Evolutionary conservation across 768 basidiomycete genomes (phyloP).

Genomic region (Hemileccinum rubropunctum): DNA sequence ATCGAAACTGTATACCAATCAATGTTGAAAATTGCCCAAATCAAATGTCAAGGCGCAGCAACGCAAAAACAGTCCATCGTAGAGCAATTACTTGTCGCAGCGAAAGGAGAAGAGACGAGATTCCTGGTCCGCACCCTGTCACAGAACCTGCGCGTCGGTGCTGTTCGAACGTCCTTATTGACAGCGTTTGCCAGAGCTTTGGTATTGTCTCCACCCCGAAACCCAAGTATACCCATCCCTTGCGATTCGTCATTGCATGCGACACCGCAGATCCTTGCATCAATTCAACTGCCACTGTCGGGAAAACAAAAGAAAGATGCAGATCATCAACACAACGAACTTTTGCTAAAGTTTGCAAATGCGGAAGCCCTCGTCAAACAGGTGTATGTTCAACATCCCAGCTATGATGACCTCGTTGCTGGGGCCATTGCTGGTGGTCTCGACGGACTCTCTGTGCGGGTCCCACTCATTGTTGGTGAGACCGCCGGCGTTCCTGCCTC

Average conservation of each 20-base stretch:
- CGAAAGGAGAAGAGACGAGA: slow-evolving; percentile 84
- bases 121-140: slow-evolving; percentile 75
- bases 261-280: slow-evolving; percentile 17
- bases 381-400: slow-evolving; percentile 77
- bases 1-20: slow-evolving; percentile 66
- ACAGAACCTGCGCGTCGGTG: slow-evolving; percentile 82
- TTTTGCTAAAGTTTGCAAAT: slow-evolving; percentile 42
- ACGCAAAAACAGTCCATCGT: slow-evolving; percentile 77
- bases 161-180: slow-evolving; percentile 79
- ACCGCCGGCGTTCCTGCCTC: slow-evolving; percentile 8
- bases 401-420: slow-evolving; percentile 65
- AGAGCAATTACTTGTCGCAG: slow-evolving; percentile 77
- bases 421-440: slow-evolving; percentile 63
- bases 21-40: slow-evolving; percentile 60
- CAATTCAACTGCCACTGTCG: slow-evolving; percentile 13
- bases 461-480: slow-evolving; percentile 71
- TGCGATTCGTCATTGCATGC: slow-evolving; percentile 30
- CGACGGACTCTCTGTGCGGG: slow-evolving; percentile 52
- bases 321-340: slow-evolving; percentile 33
- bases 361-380: slow-evolving; percentile 68
- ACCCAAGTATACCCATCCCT: slow-evolving; percentile 16
- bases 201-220: slow-evolving; percentile 51
- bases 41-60: slow-evolving; percentile 73
- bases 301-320: slow-evolving; percentile 29
- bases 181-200: slow-evolving; percentile 78